Evolutionary conservation across 192 early-diverging fungal genomes (phyloP), one percentile per base, ranked within the genome.

Genomic region (Backusella australiensis): DNA sequence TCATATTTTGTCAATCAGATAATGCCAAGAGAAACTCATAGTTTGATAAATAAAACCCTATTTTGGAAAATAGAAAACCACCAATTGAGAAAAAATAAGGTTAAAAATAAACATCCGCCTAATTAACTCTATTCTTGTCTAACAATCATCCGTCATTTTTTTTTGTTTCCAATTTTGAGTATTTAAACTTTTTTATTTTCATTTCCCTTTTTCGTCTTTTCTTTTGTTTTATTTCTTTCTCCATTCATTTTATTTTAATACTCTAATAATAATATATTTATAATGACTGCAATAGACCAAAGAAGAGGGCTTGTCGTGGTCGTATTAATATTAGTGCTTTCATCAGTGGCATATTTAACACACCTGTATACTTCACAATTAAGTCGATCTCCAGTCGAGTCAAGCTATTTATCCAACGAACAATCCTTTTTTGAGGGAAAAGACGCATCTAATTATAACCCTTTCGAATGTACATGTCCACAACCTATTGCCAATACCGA

Each of bases 371-470:
- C 23, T 41, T 39, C 35, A 41, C 68, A 69, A 41, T 69, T 38
- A 38, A 41, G 35, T 38, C 21, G n/a, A 41, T 23, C 19, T 23
- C 9, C 11, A 11, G 68, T 36, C 5, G 68, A 69, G 4, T 39
- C 35, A n/a, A 69, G 68, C 6, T 69, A 69, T 41, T 12, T 69
- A 36, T 39, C 35, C 21, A 36, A 69, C 36, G 68, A 69, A 69
- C 68, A 69, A 39, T 39, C 68, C n/a, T 69, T 69, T 23, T 69
- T 69, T 69, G 68, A 69, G 12, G 36, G 35, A 19, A 41, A 23
- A 38, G 36, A 69, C 23, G 4, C 34, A 69, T 39, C 36, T 14
- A n/a, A n/a, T 68, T 35, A 69, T 39, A 63, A 63, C 26, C 56
- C 56, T 26, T 63, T 63, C 12, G 56, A 63, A 63, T 63, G 56